phyloP scores from a whole-genome alignment of 345 rosid species.

The Brassica carinata region DNA sequence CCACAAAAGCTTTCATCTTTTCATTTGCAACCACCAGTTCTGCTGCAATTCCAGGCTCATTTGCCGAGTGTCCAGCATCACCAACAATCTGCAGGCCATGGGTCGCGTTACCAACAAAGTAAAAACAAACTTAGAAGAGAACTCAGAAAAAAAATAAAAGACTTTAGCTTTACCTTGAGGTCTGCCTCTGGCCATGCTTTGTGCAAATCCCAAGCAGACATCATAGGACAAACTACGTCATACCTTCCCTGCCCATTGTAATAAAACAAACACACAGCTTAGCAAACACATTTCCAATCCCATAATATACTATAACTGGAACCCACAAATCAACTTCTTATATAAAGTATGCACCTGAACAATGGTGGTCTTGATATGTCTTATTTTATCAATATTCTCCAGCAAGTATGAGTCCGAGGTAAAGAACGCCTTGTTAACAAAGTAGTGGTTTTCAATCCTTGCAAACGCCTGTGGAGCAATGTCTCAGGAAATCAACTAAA shows the following conservation, averaged over 20 bases:
- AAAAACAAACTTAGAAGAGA: background rate
- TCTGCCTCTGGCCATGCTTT: conserved; percentile 97
- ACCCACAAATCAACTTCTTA: background rate
- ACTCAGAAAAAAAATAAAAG: background rate
- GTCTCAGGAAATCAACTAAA: background rate
- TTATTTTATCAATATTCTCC: conserved; percentile 82
- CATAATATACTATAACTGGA: background rate
- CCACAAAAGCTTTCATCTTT: conserved; percentile 54
- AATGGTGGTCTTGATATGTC: conserved; percentile 78
- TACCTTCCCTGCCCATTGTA: conserved; percentile 82
- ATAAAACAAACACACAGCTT: conserved; percentile 17
- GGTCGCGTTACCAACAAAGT: background rate
- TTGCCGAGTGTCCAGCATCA: conserved; percentile 96
- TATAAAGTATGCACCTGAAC: conserved; percentile 63
- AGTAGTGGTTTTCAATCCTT: conserved; percentile 95
- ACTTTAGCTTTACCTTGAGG: conserved; percentile 55
- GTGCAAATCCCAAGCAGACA: conserved; percentile 99
- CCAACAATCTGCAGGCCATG: conserved; percentile 54
- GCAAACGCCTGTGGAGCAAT: conserved; percentile 80
- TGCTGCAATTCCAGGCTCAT: conserved; percentile 83
- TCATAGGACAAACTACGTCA: conserved; percentile 92
- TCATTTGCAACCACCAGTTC: conserved; percentile 90
- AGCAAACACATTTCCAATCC: background rate
- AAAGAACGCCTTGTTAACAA: conserved; percentile 82
- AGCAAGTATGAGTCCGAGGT: conserved; percentile 75